phyloP scores from a whole-genome alignment of 108 stramenopile genomes.

The Pseudonitzschia multistriata region DNA sequence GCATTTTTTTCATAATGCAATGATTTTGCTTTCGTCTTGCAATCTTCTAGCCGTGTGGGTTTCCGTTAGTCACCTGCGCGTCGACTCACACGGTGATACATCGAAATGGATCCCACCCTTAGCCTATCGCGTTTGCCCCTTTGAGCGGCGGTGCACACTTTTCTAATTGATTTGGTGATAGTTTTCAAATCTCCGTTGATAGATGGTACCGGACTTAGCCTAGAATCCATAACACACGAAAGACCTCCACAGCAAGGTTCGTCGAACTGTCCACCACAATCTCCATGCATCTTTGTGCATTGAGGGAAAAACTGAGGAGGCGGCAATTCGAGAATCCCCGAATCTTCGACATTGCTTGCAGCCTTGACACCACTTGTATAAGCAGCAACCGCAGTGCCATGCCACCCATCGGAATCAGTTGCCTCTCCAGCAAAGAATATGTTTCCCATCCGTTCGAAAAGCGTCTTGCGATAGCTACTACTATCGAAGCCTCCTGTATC shows the following conservation, averaged over 20 bases:
- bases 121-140: not conserved
- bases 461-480: not conserved
- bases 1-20: too few species aligned
- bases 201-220: not conserved
- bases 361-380: constrained; percentile 8
- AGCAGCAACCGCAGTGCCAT: constrained; percentile 4
- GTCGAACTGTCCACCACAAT: not conserved
- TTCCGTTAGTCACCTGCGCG: too few species aligned
- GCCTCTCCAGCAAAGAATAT: constrained; percentile 44
- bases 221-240: not conserved
- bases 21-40: too few species aligned
- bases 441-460: constrained; percentile 9
- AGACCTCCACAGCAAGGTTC: constrained; percentile 1
- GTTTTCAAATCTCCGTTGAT: not conserved
- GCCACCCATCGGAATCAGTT: constrained; percentile 14
- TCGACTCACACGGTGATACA: not conserved
- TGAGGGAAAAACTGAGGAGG: not conserved
- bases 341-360: not conserved
- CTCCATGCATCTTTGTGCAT: not conserved
- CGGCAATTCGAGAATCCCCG: constrained; percentile 1
- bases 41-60: too few species aligned
- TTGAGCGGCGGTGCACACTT: not conserved
- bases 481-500: constrained; percentile 1
- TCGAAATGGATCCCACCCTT: constrained; percentile 2
- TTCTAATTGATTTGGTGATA: not conserved